Base-by-base conservation (phyloP, 768 basidiomycete species). In the Hebeloma cylindrosporum region DNA sequence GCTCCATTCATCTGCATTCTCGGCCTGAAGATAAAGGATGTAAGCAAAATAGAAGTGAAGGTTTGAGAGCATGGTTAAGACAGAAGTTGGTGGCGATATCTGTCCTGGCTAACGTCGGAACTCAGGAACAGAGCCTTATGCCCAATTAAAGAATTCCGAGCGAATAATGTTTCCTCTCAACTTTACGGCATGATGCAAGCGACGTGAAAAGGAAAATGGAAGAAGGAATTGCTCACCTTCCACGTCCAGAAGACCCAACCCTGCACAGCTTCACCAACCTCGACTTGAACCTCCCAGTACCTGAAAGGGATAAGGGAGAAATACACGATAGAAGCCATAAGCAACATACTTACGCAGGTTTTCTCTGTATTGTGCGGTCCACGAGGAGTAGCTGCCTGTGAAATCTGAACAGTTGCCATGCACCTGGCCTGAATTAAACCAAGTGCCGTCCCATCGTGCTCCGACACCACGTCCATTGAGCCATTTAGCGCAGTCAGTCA, bases 231-330 rank as follows among this genome's bases (percentile, higher is more conserved):
- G 52, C 73, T 18, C 36, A 80, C 83, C 75, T 87, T 88, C 86
- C 86, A 88, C 5, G 85, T 79, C 84, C 85, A 87, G 52, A 74
- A 85, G 3, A 85, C 69, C 85, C 86, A 88, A 14, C 86, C 85
- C 32, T 79, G 74, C 10, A 82, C 74, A 25, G 69, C 70, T 64
- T 92, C 89, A 16, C 84, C 88, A 40, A 87, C 73, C 45, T 77
- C 77, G 10, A 83, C 79, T 63, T 92, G 90, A 3, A 81, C 82
- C 58, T 93, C 89, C 76, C 84, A 93, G 53, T 86, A 89, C 59
- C 80, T 82, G 22, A 10, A 28, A 37, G 9, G 36, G 29, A 35
- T 14, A 16, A 21, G 7, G 14, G 21, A 25, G n/a, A 30, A 8
- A 22, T 34, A 18, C 18, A 16, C n/a, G 21, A 37, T 16, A 18